phyloP scores from a whole-genome alignment of 495 filamentous ascomycete species.

The Penicillium macrosclerotiorum region DNA sequence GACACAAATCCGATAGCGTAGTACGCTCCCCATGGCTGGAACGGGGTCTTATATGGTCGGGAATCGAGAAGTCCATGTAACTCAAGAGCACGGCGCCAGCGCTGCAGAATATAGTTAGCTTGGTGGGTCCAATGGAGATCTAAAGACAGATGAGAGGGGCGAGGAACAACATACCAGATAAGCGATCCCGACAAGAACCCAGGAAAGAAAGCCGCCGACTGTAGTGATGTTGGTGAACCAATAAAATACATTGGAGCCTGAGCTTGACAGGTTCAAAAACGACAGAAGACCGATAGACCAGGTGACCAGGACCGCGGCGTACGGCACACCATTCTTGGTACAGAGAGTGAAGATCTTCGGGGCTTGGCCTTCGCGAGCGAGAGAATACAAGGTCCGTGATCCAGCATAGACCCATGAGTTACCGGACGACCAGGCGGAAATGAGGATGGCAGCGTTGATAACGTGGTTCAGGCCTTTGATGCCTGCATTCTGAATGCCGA shows the following conservation, averaged over 20 bases:
- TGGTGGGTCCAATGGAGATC: not conserved
- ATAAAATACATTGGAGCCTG: slow-evolving; percentile 52
- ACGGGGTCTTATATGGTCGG: slow-evolving; percentile 51
- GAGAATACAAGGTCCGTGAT: slow-evolving; percentile 65
- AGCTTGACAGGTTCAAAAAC: slow-evolving; percentile 46
- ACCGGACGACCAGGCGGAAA: slow-evolving; percentile 62
- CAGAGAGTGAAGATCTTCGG: slow-evolving; percentile 50
- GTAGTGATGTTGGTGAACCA: slow-evolving; percentile 57
- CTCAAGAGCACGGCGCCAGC: slow-evolving; percentile 45
- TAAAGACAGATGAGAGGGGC: too few species aligned
- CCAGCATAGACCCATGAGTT: slow-evolving; percentile 51
- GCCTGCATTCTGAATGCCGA: slow-evolving; percentile 36
- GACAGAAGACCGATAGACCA: slow-evolving; percentile 47
- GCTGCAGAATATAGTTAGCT: slow-evolving; percentile 16
- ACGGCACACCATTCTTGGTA: slow-evolving; percentile 45
- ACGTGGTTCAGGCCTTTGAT: slow-evolving; percentile 52
- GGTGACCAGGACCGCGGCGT: slow-evolving; percentile 46
- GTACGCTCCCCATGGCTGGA: slow-evolving; percentile 55
- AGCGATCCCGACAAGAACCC: slow-evolving; percentile 38
- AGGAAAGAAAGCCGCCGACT: slow-evolving; percentile 62
- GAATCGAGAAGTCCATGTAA: slow-evolving; percentile 42
- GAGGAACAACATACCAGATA: slow-evolving; percentile 30
- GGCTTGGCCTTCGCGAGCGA: slow-evolving; percentile 65
- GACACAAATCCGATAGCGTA: slow-evolving; percentile 55
- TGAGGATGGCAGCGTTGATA: slow-evolving; percentile 73